Conservation (phyloP, 352 stramenopile genomes). For the Globisporangium apiculatum region DNA sequence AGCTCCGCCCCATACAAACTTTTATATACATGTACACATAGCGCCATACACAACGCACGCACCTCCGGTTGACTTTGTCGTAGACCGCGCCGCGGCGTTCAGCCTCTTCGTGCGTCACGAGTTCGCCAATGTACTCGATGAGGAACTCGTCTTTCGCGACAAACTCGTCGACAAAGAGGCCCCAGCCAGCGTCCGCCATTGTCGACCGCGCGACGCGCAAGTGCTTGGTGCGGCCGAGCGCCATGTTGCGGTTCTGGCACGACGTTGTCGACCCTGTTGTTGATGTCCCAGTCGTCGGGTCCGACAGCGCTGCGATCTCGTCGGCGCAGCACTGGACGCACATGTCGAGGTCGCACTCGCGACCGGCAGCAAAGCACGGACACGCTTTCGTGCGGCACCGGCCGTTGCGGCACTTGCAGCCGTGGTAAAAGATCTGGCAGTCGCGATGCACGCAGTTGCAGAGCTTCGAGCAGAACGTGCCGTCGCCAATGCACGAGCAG, state of each 20-base stretch:
- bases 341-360: slow-evolving; percentile 93
- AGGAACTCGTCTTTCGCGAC: slow-evolving; percentile 92
- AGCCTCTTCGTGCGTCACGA: slow-evolving; percentile 88
- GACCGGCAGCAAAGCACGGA: slow-evolving; percentile 83
- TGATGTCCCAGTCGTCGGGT: background rate
- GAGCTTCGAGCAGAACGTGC: slow-evolving; percentile 89
- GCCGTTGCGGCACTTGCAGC: slow-evolving; percentile 82
- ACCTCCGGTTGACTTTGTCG: slow-evolving; percentile 80
- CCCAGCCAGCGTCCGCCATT: slow-evolving; percentile 83
- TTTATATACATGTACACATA: too few species aligned
- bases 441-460: slow-evolving; percentile 75
- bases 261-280: slow-evolving; percentile 12
- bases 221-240: slow-evolving; percentile 42
- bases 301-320: slow-evolving; percentile 22
- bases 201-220: slow-evolving; percentile 77
- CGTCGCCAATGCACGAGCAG: slow-evolving; percentile 85
- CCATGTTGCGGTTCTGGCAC: slow-evolving; percentile 65
- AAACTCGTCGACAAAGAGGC: slow-evolving; percentile 85
- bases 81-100: slow-evolving; percentile 86
- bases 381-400: slow-evolving; percentile 84
- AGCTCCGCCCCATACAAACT: too few species aligned
- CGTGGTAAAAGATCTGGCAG: slow-evolving; percentile 85
- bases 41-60: slow-evolving; percentile 4
- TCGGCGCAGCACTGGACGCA: slow-evolving; percentile 77
- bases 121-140: slow-evolving; percentile 93